A percentile compares a stretch with the other conserved stretches of the same genome.
Evolutionary conservation across 1,284 basidiomycete species (phyloP).

Genomic region (Meira nashicola): DNA sequence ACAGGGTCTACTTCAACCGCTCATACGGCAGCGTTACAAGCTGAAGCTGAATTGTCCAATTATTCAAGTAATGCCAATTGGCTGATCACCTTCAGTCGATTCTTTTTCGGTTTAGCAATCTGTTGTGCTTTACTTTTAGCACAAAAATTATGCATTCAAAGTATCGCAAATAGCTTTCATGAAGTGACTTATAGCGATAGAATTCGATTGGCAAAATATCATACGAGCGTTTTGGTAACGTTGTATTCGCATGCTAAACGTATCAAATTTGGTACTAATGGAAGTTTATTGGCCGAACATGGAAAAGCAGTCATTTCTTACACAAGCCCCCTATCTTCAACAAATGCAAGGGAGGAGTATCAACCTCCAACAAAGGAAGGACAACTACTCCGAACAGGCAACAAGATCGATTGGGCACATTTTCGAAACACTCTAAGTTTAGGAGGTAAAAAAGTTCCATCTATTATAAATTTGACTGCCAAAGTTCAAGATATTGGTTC

Average conservation of each 20-base stretch:
- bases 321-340: constrained; percentile 9
- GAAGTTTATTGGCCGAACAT: too few relatives aligned
- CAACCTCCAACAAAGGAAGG: background rate
- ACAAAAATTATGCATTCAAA: constrained; percentile 82
- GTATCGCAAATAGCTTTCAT: constrained; percentile 67
- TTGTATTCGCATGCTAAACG: constrained; percentile 64
- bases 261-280: too few relatives aligned
- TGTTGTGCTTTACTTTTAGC: constrained; percentile 68
- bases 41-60: background rate
- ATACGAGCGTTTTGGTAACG: constrained; percentile 67
- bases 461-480: too few relatives aligned
- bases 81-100: constrained; percentile 21
- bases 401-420: too few relatives aligned
- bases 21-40: background rate
- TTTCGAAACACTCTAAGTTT: background rate
- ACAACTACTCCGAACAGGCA: too few relatives aligned
- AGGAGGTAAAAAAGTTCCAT: background rate
- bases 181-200: constrained; percentile 82
- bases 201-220: constrained; percentile 75
- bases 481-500: too few relatives aligned
- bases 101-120: constrained; percentile 66
- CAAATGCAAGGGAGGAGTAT: too few relatives aligned
- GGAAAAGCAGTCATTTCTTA: too few relatives aligned
- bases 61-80: background rate
- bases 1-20: background rate